A percentile compares a stretch with the other conserved stretches of the same genome.
Evolutionary conservation across 75 land plant species (phyloP).

Genomic region (Chamaecyparis obtusa): DNA sequence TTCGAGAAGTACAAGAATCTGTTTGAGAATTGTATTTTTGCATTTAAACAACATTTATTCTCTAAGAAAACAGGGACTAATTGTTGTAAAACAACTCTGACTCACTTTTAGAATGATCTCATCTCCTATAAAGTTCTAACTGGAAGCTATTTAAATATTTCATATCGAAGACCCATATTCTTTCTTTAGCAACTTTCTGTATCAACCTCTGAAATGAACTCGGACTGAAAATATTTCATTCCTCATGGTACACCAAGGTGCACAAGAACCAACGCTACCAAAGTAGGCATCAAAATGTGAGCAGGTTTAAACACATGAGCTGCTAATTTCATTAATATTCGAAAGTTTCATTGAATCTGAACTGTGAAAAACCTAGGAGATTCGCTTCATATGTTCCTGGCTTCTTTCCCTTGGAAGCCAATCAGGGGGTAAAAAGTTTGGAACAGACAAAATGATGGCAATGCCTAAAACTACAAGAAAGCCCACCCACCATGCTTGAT

Average conservation of each 20-base stretch:
- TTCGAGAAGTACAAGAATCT: neutral
- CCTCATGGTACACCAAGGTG: neutral
- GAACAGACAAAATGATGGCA: slow-evolving; percentile 32
- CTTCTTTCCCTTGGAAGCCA: slow-evolving; percentile 18
- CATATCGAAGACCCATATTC: neutral
- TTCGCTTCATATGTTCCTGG: slow-evolving; percentile 6
- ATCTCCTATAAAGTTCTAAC: neutral
- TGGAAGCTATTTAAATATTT: neutral
- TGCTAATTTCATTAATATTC: neutral
- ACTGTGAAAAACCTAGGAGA: slow-evolving; percentile 8
- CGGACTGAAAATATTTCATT: neutral
- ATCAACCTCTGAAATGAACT: neutral
- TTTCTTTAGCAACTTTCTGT: neutral
- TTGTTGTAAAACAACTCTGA: neutral
- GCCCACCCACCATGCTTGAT: slow-evolving; percentile 76
- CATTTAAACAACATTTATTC: neutral
- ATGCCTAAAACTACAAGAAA: slow-evolving; percentile 41
- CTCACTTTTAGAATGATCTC: neutral
- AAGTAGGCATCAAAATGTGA: neutral
- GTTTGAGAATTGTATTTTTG: neutral
- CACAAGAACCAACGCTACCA: neutral
- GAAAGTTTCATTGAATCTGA: neutral
- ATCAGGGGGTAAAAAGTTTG: slow-evolving; percentile 35
- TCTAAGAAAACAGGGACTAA: neutral
- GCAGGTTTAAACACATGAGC: neutral